These are phyloP conservation scores for Paramyrothecium roridum DNA, from an alignment of 2,329 filamentous ascomycete species.

Conservation along the genomic window DNA sequence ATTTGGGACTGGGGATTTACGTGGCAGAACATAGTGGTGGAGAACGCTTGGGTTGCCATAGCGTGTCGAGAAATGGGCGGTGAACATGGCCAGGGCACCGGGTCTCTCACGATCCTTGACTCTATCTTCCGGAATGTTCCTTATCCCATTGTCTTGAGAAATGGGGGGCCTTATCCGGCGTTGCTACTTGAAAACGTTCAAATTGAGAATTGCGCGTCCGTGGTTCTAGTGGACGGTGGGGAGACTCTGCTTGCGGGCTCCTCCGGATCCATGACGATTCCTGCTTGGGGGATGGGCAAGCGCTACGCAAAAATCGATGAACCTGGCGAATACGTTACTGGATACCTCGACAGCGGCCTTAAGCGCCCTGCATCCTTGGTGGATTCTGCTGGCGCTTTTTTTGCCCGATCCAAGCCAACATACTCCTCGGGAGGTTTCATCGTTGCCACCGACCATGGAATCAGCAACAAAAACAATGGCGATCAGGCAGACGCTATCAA, in stretches of 20 bases:
- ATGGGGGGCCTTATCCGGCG: constrained; percentile 7
- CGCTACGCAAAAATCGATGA: not conserved
- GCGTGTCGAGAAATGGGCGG: constrained; percentile 54
- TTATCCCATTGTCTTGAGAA: constrained; percentile 6
- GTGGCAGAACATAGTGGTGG: constrained; percentile 45
- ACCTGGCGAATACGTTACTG: not conserved
- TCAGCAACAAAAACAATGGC: constrained; percentile 29
- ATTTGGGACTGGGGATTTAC: constrained; percentile 67
- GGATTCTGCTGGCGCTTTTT: constrained; percentile 14
- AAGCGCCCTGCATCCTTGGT: constrained; percentile 4
- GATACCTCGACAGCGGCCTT: too few relatives aligned
- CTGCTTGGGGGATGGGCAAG: too few relatives aligned
- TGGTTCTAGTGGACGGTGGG: constrained; percentile 11
- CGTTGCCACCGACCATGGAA: constrained; percentile 25
- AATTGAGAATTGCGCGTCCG: constrained; percentile 7
- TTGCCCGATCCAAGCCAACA: constrained; percentile 29
- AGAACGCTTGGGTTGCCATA: constrained; percentile 18
- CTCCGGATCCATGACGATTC: constrained; percentile 2
- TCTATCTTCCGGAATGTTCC: constrained; percentile 25
- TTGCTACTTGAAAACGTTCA: constrained; percentile 14
- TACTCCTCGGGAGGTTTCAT: constrained; percentile 37
- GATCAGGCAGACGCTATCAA: constrained; percentile 22
- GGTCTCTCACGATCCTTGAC: constrained; percentile 70
- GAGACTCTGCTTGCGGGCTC: constrained; percentile 11
- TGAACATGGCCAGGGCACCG: constrained; percentile 49